Percentiles rank a stretch among this genome's conserved stretches.
phyloP scores from a whole-genome alignment of 1,284 basidiomycete species.

The Fistulina hepatica region DNA sequence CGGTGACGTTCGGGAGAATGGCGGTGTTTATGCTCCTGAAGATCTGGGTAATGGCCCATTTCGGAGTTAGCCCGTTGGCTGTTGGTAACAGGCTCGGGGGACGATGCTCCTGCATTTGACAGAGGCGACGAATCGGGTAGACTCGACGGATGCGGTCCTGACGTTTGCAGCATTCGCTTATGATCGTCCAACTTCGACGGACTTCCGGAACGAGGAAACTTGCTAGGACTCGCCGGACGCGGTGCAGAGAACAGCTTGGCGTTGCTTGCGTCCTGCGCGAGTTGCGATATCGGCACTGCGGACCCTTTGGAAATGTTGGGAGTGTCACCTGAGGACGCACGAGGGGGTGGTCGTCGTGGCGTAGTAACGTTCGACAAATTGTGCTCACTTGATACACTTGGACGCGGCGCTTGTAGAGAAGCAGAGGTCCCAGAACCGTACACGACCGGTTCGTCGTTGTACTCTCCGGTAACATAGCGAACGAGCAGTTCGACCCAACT shows the following conservation, averaged over 20 bases:
- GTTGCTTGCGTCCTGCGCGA: slow-evolving; percentile 43
- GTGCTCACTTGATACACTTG: slow-evolving; percentile 8
- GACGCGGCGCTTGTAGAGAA: no score
- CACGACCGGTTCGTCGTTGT: slow-evolving; percentile 51
- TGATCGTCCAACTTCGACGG: slow-evolving; percentile 33
- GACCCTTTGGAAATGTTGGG: slow-evolving; percentile 39
- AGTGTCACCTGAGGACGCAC: slow-evolving; percentile 49
- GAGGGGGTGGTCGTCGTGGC: slow-evolving; percentile 18
- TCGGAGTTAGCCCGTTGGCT: slow-evolving; percentile 62
- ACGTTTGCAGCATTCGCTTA: no score
- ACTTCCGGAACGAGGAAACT: slow-evolving; percentile 33
- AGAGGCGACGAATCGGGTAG: slow-evolving; percentile 45
- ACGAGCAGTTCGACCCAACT: slow-evolving; percentile 93
- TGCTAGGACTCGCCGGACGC: slow-evolving; percentile 22
- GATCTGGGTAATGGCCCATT: slow-evolving; percentile 65
- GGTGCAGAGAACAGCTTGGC: slow-evolving; percentile 49
- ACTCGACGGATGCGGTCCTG: slow-evolving; percentile 34
- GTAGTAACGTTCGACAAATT: not conserved
- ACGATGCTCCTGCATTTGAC: slow-evolving; percentile 34
- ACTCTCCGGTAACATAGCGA: slow-evolving; percentile 64
- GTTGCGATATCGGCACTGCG: slow-evolving; percentile 49
- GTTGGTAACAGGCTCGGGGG: slow-evolving; percentile 24
- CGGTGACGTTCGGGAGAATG: slow-evolving; percentile 45
- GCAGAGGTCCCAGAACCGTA: slow-evolving; percentile 16
- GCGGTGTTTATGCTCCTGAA: slow-evolving; percentile 33